Percentiles rank a stretch among this genome's conserved stretches.
Evolutionary conservation across 129 eudicot genomes (phyloP).

Genomic region (Saposhnikovia divaricata): DNA sequence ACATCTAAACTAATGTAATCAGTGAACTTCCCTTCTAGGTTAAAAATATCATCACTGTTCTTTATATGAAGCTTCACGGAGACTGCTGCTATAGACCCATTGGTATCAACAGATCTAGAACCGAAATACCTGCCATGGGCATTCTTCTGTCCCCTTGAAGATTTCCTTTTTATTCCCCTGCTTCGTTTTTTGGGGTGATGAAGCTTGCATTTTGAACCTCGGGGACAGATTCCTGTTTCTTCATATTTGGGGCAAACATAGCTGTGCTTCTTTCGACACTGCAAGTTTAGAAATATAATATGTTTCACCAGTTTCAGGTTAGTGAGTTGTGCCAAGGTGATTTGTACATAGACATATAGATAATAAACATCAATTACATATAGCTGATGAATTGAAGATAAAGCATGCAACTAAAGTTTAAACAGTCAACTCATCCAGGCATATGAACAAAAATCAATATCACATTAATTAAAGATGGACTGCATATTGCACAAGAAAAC

Average conservation of each 20-base stretch:
- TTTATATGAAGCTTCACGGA: constrained; percentile 25
- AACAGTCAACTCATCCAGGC: neutral
- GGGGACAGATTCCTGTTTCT: constrained; percentile 73
- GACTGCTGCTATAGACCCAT: constrained; percentile 11
- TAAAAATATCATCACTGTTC: constrained; percentile 27
- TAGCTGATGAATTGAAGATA: neutral
- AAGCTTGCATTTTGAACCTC: constrained; percentile 80
- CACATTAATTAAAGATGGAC: neutral
- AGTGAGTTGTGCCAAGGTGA: constrained; percentile 32
- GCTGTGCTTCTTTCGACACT: constrained; percentile 99
- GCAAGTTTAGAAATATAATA: constrained; percentile 61
- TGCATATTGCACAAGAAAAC: neutral
- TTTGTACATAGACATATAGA: neutral
- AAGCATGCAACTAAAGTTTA: neutral
- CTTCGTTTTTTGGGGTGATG: constrained; percentile 75
- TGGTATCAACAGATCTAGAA: constrained; percentile 16
- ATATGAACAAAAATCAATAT: neutral
- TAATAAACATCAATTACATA: neutral
- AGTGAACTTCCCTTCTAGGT: constrained; percentile 35
- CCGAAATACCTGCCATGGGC: constrained; percentile 76
- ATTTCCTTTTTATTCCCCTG: constrained; percentile 40
- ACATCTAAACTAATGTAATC: constrained; percentile 62
- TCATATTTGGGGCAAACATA: constrained; percentile 83
- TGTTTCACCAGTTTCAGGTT: constrained; percentile 41
- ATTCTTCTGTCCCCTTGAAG: constrained; percentile 36